A percentile compares a stretch with the other conserved stretches of the same genome.
Evolutionary conservation across 345 rosid species (phyloP).

Genomic region (Gossypium raimondii): DNA sequence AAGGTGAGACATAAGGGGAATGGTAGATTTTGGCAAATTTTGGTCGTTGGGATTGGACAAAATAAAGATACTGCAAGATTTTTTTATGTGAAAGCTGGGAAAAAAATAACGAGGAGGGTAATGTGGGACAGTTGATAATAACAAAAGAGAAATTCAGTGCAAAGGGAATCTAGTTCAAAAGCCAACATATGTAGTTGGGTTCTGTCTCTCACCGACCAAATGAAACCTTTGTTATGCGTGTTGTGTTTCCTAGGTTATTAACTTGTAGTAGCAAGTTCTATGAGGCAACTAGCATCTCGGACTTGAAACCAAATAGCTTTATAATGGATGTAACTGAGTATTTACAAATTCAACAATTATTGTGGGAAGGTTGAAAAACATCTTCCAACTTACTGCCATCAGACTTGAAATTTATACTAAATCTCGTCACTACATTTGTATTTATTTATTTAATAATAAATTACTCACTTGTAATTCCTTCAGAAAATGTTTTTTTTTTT

Average conservation of each 20-base stretch:
- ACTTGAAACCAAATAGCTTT: too few relatives aligned
- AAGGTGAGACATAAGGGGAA: not conserved
- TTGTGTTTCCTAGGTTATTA: not conserved
- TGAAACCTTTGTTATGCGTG: not conserved
- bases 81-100: not conserved
- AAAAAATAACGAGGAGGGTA: not conserved
- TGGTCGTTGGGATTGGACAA: not conserved
- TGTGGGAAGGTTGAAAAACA: too few relatives aligned
- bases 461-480: not conserved
- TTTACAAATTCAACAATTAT: too few relatives aligned
- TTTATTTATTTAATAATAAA: too few relatives aligned
- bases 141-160: not conserved
- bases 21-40: not conserved
- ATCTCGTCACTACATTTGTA: too few relatives aligned
- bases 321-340: too few relatives aligned
- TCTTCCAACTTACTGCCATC: too few relatives aligned
- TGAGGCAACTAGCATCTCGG: not conserved
- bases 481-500: too few relatives aligned
- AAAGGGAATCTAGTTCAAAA: slow-evolving; percentile 12
- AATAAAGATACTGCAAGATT: slow-evolving; percentile 9
- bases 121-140: not conserved
- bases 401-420: too few relatives aligned
- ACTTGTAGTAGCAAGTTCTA: not conserved
- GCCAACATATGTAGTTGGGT: not conserved
- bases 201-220: slow-evolving; percentile 1